A percentile compares a stretch with the other conserved stretches of the same genome.
These are phyloP conservation scores for Abelmoschus esculentus DNA, from an alignment of 345 rosid genomes.

Conservation along the genomic window DNA sequence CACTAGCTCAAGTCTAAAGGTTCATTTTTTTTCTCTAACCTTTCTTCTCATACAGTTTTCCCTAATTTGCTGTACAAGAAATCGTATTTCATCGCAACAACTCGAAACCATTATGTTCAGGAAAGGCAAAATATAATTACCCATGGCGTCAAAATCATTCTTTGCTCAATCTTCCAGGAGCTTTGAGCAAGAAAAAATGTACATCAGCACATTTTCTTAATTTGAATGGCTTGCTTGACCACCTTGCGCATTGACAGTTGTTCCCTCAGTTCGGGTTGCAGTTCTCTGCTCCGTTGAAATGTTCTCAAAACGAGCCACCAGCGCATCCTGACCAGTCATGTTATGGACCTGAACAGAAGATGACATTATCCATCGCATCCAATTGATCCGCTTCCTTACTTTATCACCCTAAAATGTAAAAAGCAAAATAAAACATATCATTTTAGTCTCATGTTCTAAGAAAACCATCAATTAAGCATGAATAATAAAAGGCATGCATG, in stretches of 20 bases:
- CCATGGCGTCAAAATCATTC: neutral
- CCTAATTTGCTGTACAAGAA: constrained; percentile 5
- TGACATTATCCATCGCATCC: constrained; percentile 59
- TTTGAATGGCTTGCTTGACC: neutral
- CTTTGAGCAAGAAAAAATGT: neutral
- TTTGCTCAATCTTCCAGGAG: neutral
- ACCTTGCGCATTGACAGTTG: neutral
- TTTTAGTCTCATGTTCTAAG: neutral
- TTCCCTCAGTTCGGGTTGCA: constrained; percentile 2
- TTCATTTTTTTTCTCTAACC: neutral
- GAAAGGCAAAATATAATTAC: constrained; percentile 3
- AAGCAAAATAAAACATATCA: neutral
- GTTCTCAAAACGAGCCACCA: constrained; percentile 20
- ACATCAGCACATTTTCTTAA: constrained; percentile 2
- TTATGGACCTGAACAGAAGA: constrained; percentile 27
- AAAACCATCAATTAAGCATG: neutral
- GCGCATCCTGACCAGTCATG: constrained; percentile 19
- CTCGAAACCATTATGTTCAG: neutral
- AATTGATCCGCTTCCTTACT: constrained; percentile 55
- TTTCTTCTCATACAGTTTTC: neutral
- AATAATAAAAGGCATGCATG: too few relatives aligned
- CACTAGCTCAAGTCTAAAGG: constrained; percentile 6
- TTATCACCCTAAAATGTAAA: constrained; percentile 47
- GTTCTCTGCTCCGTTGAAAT: constrained; percentile 29
- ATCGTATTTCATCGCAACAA: neutral